phyloP scores from a whole-genome alignment of 1,284 basidiomycete genomes.

The Trichosporon sp. region DNA sequence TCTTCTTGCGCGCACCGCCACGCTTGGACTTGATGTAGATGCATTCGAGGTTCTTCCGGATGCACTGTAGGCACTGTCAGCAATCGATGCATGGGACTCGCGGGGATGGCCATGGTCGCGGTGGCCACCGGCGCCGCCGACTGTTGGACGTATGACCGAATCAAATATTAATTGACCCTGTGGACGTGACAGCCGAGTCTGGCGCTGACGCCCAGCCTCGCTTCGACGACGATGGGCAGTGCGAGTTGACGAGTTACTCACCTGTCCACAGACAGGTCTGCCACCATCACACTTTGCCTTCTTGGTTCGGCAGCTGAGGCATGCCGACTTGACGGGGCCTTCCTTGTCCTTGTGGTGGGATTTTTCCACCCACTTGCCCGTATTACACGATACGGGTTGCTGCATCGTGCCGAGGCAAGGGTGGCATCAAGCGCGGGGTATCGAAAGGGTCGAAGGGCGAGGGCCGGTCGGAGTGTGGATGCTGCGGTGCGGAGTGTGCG shows the following conservation, averaged over 20 bases:
- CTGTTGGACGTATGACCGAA: background rate
- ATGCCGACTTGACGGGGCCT: conserved; percentile 53
- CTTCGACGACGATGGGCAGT: background rate
- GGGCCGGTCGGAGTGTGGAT: conserved; percentile 3
- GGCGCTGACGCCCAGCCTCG: background rate
- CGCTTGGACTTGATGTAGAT: conserved; percentile 56
- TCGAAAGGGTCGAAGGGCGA: background rate
- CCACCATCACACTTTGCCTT: conserved; percentile 57
- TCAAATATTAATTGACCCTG: background rate
- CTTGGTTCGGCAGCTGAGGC: conserved; percentile 53
- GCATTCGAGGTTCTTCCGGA: conserved; percentile 51
- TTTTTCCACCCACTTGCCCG: conserved; percentile 22
- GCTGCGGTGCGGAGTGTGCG: background rate
- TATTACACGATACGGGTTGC: conserved; percentile 20
- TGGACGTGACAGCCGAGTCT: background rate
- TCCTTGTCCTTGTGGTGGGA: conserved; percentile 13
- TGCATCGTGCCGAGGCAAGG: conserved; percentile 14
- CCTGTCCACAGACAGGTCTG: conserved; percentile 54
- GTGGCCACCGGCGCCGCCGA: no score
- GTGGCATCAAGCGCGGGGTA: conserved; percentile 1
- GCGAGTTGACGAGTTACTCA: conserved; percentile 32
- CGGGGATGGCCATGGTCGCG: no score
- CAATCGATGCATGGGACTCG: background rate
- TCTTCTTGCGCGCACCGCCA: conserved; percentile 55
- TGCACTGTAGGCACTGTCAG: conserved; percentile 40